A percentile compares a stretch with the other conserved stretches of the same genome.
Evolutionary conservation across 129 eudicot genomes (phyloP).

Genomic region (Lonicera japonica): DNA sequence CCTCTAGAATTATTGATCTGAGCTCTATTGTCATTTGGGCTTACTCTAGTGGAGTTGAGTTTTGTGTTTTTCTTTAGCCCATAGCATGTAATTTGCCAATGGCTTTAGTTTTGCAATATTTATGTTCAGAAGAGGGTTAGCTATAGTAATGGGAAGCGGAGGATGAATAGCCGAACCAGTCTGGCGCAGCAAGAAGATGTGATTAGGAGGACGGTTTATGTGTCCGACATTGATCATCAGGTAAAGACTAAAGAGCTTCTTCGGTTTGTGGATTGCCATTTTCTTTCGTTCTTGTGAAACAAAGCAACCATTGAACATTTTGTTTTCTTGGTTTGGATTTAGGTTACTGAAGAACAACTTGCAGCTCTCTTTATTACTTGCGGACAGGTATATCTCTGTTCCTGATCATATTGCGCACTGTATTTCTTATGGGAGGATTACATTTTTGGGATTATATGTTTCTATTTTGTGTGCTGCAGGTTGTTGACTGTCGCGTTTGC

Average conservation of each 20-base stretch:
- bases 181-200: constrained; percentile 82
- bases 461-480: constrained; percentile 33
- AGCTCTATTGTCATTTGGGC: not conserved
- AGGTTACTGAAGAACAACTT: constrained; percentile 99
- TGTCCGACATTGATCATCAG: constrained; percentile 91
- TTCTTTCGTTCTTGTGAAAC: not conserved
- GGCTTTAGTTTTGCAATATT: constrained; percentile 3
- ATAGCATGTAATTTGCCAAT: no score
- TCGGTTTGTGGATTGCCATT: not conserved
- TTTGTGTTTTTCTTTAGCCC: no score
- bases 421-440: not conserved
- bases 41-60: constrained; percentile 8
- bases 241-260: constrained; percentile 23
- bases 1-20: no score
- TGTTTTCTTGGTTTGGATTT: constrained; percentile 9
- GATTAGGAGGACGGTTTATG: constrained; percentile 86
- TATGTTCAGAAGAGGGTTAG: constrained; percentile 52
- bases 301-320: not conserved
- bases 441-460: not conserved
- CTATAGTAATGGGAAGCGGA: constrained; percentile 53
- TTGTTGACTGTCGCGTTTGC: constrained; percentile 91
- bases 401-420: not conserved
- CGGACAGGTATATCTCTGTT: constrained; percentile 57
- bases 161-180: constrained; percentile 63
- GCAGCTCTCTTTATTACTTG: constrained; percentile 75